Base-by-base conservation (phyloP, 371 early-diverging fungal genomes). In the Mortierella sp. region DNA sequence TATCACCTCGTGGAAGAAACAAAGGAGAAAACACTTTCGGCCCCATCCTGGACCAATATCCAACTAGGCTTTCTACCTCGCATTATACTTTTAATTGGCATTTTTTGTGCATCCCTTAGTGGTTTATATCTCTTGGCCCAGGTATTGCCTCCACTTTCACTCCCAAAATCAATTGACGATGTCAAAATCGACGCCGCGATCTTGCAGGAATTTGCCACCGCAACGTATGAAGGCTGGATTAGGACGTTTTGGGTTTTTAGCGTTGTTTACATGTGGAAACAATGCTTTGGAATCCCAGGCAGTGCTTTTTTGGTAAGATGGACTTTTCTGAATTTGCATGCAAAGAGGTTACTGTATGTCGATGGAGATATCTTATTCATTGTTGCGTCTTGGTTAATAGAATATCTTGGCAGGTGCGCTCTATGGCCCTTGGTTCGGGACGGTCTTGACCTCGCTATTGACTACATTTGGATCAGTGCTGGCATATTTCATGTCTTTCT, bases 271-370 rank as follows among this genome's bases (percentile, higher is more conserved):
- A 77, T 84, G 38, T 84, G 84, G 82, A 84, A 84, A 21, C 84
- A 84, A 43, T 71, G 83, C 41, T 84, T 84, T 66, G 82, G 83
- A 22, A 75, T 84, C 55, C 84, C 84, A 38, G 84, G 84, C 33
- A 82, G 83, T 58, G 78, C 83, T 15, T 84, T 84, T 57, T 60
- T 84, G 43, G 84, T 84, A 84, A 72, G 80, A 48, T 10, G 7
- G 36, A 36, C 36, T 5, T 36, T 36, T 36, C 36, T 36, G 36
- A 36, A 36, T 36, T 36, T 36, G 36, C 36, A 4, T 36, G 7
- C 36, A 36, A 36, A 36, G 36, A 36, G 36, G 6, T 36, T 36
- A 36, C 36, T 6, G 4, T 19, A 43, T 43, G 10, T 13, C 48
- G n/a, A 4, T 48, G 19, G 3, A 40, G 9, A 38, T 59, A 48